A percentile compares a stretch with the other conserved stretches of the same genome.
These are phyloP conservation scores for Polychaeton citri DNA, from an alignment of 2,329 filamentous ascomycete genomes.

Conservation along the genomic window DNA sequence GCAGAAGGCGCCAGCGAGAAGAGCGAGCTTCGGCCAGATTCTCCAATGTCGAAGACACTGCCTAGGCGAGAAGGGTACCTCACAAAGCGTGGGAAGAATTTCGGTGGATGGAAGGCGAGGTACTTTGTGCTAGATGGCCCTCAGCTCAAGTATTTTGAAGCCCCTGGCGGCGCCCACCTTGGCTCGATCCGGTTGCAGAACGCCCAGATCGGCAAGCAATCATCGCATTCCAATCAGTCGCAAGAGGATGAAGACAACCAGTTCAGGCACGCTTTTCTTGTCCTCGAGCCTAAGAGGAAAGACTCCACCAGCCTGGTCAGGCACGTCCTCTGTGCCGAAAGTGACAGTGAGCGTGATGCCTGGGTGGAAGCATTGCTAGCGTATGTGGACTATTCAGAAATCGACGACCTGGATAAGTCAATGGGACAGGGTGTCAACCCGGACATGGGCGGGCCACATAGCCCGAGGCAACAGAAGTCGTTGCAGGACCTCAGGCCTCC, in stretches of 20 bases:
- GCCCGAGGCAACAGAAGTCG: constrained; percentile 21
- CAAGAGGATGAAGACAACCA: constrained; percentile 79
- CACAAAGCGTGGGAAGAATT: constrained; percentile 95
- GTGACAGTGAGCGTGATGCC: constrained; percentile 76
- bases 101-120: constrained; percentile 91
- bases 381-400: constrained; percentile 67
- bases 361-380: constrained; percentile 87
- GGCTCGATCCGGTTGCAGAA: constrained; percentile 85
- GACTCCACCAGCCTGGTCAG: constrained; percentile 78
- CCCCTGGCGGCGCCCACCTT: constrained; percentile 75
- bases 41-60: constrained; percentile 46
- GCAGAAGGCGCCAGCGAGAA: constrained; percentile 34
- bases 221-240: constrained; percentile 38
- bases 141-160: constrained; percentile 79
- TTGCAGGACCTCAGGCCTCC: constrained; percentile 22
- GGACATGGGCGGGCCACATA: constrained; percentile 14
- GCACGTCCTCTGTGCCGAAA: constrained; percentile 92
- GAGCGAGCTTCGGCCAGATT: constrained; percentile 22
- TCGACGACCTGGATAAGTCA: constrained; percentile 31
- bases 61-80: constrained; percentile 77
- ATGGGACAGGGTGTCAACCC: constrained; percentile 11
- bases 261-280: constrained; percentile 90
- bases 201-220: constrained; percentile 90
- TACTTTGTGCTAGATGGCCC: constrained; percentile 58
- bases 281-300: constrained; percentile 92